Evolutionary conservation across 2,329 filamentous ascomycete species (phyloP), one percentile per base, ranked within the genome.

Genomic region (Aureobasidium leucospermi): DNA sequence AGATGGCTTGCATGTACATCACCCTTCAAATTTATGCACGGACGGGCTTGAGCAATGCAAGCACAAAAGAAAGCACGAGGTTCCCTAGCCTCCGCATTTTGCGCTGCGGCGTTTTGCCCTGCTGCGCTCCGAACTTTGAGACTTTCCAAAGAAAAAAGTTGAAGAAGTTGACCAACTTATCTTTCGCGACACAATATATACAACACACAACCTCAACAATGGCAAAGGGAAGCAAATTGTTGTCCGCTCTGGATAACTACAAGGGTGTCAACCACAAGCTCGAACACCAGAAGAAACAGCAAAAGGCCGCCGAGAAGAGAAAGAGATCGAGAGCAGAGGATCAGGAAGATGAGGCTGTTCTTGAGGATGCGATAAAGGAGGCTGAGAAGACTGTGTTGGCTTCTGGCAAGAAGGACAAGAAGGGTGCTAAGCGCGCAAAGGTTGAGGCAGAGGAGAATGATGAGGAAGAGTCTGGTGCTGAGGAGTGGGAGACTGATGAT

Each of bases 241-340:
- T 84, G 61, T 72, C 77, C 46, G 82, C 83, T 48, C 78, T 86
- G 23, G 81, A 85, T 65, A 76, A 78, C 57, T 74, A 82, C 61
- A 79, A 82, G 68, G 82, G 83, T 32, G 76, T 81, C 49, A 87
- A 94, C 66, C 87, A 88, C 63, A 86, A 87, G 64, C 80, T 90
- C 57, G 89, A 93, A 73, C 85, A 89, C 16, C 68, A 72, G 61
- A 72, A 71, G 63, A 71, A 70, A 62, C 63, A 66, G 59, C 69
- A 93, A 71, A 84, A 83, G 68, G 76, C 75, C 65, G 79, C 74
- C 62, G 78, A 76, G 74, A 81, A 79, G 73, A 72, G 74, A 62
- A 79, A 77, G 69, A 60, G 63, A 48, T 53, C 65, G 46, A 67
- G 69, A 63, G 61, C 64, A 61, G 66, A 69, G 51, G 68, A 68